These are phyloP conservation scores for Fistulifera solaris DNA, from an alignment of 108 stramenopile genomes.

Conservation along the genomic window DNA sequence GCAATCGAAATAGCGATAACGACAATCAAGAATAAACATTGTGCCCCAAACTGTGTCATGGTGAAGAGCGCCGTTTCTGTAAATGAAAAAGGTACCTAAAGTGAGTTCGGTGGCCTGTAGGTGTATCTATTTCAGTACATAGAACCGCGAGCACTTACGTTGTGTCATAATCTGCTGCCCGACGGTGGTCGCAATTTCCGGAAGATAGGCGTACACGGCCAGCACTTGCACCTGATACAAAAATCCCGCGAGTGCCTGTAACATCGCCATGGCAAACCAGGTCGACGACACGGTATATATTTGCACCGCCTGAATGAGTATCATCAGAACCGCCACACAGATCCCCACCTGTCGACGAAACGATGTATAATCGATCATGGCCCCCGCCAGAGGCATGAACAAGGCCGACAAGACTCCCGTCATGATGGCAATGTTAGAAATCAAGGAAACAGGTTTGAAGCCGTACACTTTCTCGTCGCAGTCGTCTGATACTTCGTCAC, in stretches of 20 bases:
- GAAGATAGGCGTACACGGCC: slow-evolving; percentile 22
- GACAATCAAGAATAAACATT: slow-evolving; percentile 34
- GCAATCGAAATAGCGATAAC: slow-evolving; percentile 23
- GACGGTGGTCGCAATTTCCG: slow-evolving; percentile 37
- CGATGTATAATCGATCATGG: slow-evolving; percentile 63
- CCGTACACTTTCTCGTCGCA: slow-evolving; percentile 23
- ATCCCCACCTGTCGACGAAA: slow-evolving; percentile 38
- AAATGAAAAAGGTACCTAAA: too few relatives aligned
- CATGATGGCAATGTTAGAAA: slow-evolving; percentile 46
- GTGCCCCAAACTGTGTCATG: slow-evolving; percentile 34
- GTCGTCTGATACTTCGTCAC: slow-evolving; percentile 21
- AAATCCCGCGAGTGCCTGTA: slow-evolving; percentile 30
- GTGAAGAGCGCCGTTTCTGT: slow-evolving; percentile 27
- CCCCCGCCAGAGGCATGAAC: slow-evolving; percentile 53
- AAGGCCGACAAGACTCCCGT: slow-evolving; percentile 40
- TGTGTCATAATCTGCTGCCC: too few relatives aligned
- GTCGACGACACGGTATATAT: slow-evolving; percentile 35
- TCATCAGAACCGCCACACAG: slow-evolving; percentile 25
- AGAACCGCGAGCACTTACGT: too few relatives aligned
- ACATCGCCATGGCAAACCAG: slow-evolving; percentile 44
- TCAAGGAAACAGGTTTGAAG: slow-evolving; percentile 25
- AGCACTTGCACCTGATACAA: slow-evolving; percentile 10
- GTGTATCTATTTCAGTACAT: too few relatives aligned
- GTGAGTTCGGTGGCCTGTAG: too few relatives aligned
- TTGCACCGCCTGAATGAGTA: slow-evolving; percentile 29